Conservation (phyloP, 2,329 filamentous ascomycete species). For the Microthyrium microscopicum region DNA sequence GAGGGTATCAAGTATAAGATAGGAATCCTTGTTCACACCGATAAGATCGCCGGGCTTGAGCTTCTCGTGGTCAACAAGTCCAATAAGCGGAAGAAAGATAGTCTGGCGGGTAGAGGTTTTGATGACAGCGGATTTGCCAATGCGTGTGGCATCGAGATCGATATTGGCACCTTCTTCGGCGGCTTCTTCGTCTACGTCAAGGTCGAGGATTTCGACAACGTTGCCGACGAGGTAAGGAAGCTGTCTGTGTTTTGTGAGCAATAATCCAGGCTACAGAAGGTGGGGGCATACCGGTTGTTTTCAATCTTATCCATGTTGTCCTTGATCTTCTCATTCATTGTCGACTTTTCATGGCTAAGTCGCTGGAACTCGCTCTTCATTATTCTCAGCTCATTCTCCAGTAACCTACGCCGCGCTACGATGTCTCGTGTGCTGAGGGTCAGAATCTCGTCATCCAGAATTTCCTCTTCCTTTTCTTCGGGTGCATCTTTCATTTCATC, state of each 20-base stretch:
- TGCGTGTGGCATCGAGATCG: constrained; percentile 86
- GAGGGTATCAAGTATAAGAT: constrained; percentile 88
- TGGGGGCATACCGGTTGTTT: constrained; percentile 65
- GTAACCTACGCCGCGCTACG: constrained; percentile 69
- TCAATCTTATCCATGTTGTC: constrained; percentile 98
- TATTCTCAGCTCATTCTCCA: constrained; percentile 96
- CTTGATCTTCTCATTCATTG: constrained; percentile 98
- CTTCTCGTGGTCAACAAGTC: constrained; percentile 86
- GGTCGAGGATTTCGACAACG: constrained; percentile 89
- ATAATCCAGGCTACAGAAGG: background rate
- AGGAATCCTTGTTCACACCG: constrained; percentile 97
- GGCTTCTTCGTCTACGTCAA: constrained; percentile 90
- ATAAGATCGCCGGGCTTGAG: constrained; percentile 94
- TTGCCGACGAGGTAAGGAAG: constrained; percentile 96
- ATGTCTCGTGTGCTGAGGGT: constrained; percentile 90
- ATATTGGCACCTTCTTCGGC: constrained; percentile 98
- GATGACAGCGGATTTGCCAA: constrained; percentile 97
- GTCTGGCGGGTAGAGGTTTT: constrained; percentile 98
- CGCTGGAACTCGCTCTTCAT: constrained; percentile 97
- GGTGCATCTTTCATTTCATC: constrained; percentile 78
- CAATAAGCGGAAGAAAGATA: constrained; percentile 94
- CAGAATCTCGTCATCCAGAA: constrained; percentile 86
- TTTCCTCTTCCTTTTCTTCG: constrained; percentile 54
- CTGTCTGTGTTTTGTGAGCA: constrained; percentile 45
- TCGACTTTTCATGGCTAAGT: constrained; percentile 83